Base-by-base conservation (phyloP, 2,329 filamentous ascomycete species). In the Corinectria fuckeliana region DNA sequence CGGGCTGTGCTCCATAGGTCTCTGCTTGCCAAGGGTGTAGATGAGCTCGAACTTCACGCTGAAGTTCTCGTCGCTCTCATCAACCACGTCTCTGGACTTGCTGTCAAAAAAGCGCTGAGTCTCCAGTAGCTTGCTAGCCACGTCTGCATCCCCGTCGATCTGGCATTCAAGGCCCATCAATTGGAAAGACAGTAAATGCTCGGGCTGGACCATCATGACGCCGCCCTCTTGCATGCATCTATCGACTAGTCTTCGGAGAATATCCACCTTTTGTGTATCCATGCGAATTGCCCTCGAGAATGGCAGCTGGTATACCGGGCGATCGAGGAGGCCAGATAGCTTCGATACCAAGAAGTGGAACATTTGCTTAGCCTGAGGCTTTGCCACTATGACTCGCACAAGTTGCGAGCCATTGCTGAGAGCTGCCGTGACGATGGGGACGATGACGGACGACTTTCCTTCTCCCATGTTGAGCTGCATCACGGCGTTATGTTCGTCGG, bases 381-480 rank as follows among this genome's bases (percentile, higher is more conserved):
- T 89, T 0, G 82, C 80, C 0, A 90, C 85, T 1, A 91, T 72
- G 0, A 91, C 80, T 2, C 87, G 76, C 0, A 84, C 82, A 0
- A 91, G 73, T 4, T 72, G 77, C 0, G 71, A 66, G 0, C 77
- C 75, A 44, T 90, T 76, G 0, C 85, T 84, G 0, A 90, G 69
- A 0, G 77, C 72, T 0, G 82, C 74, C 0, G 84, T 83, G 0
- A 89, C 82, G 32, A 90, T 87, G 0, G 89, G 89, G 0, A 89
- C 80, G 44, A 93, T 91, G 2, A 91, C 84, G 0, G 88, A 89
- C 0, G 86, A 87, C 61, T 91, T 91, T 0, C 88, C 89, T 68
- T 89, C 83, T 0, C 89, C 89, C 88, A 91, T 91, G 63, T 90
- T 90, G 2, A 91, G 71, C 66, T 91, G 87, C 76, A 90, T 82